These are phyloP conservation scores for Zygoascus meyerae DNA, from an alignment of 1,139 yeast genomes.

Conservation along the genomic window DNA sequence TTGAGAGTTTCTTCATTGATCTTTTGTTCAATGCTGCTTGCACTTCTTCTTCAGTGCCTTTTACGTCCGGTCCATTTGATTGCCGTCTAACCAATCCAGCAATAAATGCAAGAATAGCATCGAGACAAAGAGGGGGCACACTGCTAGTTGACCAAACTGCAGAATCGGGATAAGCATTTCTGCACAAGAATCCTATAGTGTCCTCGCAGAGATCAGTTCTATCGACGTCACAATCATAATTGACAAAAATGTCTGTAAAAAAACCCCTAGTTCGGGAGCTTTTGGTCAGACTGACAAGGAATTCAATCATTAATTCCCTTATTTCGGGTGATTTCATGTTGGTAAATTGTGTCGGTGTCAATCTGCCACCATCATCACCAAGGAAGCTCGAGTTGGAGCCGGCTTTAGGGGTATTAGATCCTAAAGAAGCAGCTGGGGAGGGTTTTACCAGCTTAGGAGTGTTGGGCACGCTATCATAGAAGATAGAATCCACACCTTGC, in stretches of 20 bases:
- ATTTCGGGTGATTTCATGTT: conserved; percentile 38
- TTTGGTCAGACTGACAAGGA: conserved; percentile 54
- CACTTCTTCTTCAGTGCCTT: conserved; percentile 20
- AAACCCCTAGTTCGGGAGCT: conserved; percentile 72
- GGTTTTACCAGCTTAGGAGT: conserved; percentile 32
- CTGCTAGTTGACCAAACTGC: conserved; percentile 71
- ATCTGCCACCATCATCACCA: conserved; percentile 13
- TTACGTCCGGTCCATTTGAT: conserved; percentile 12
- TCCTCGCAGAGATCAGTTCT: conserved; percentile 73
- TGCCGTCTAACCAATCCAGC: conserved; percentile 60
- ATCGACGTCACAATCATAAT: conserved; percentile 88
- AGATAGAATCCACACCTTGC: conserved; percentile 35
- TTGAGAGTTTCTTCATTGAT: conserved; percentile 63
- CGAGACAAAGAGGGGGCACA: conserved; percentile 91
- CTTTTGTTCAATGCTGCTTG: conserved; percentile 36
- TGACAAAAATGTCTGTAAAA: conserved; percentile 70
- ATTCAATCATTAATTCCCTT: conserved; percentile 76
- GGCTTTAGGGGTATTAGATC: conserved; percentile 14
- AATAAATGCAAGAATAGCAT: conserved; percentile 70
- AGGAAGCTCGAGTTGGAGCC: conserved; percentile 2
- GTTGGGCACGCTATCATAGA: conserved; percentile 39
- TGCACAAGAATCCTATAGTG: conserved; percentile 64
- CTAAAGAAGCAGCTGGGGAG: conserved; percentile 14
- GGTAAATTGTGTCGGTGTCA: conserved; percentile 20
- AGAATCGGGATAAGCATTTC: conserved; percentile 73